Conservation (phyloP, 73 alveolate genomes). For the Uronychia setigera region DNA sequence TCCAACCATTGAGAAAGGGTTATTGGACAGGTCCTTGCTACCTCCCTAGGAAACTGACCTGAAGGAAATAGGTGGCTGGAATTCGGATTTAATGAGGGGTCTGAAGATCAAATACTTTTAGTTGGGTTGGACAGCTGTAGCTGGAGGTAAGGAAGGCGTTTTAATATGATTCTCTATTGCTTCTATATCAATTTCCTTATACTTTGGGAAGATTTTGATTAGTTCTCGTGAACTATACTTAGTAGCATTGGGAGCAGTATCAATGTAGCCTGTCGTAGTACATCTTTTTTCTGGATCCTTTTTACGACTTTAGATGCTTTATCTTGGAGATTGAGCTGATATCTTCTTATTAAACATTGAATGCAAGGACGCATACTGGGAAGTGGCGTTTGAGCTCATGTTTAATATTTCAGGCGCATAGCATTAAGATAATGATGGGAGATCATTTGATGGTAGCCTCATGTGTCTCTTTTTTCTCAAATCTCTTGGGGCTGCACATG, state of each 20-base stretch:
- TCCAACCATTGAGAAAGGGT: neutral
- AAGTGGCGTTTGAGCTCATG: too few relatives aligned
- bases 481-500: neutral
- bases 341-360: neutral
- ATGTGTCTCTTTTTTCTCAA: neutral
- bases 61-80: neutral
- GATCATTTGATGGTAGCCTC: neutral
- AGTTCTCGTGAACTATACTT: neutral
- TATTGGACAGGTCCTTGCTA: neutral
- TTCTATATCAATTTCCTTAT: neutral
- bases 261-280: neutral
- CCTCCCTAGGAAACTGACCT: neutral
- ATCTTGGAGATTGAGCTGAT: neutral
- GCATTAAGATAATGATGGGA: neutral
- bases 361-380: neutral
- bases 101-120: neutral
- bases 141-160: neutral
- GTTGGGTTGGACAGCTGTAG: neutral
- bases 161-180: neutral
- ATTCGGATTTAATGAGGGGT: neutral
- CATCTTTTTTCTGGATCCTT: neutral
- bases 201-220: neutral
- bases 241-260: neutral
- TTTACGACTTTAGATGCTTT: neutral
- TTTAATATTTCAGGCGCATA: conserved; percentile 1